phyloP scores from a whole-genome alignment of 176 grass and related monocot species.

The Ananas comosus region DNA sequence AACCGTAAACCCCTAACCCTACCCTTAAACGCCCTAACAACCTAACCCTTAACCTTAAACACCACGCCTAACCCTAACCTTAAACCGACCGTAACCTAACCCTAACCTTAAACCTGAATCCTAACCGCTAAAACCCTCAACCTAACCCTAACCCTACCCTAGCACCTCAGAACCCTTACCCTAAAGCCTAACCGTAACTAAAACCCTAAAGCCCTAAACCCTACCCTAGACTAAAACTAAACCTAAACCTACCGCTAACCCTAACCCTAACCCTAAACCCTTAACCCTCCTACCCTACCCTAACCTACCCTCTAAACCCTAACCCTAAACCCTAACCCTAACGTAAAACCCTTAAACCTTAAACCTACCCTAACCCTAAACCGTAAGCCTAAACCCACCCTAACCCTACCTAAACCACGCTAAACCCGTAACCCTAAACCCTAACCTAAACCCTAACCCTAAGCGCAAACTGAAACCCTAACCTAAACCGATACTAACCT shows the following conservation, averaged over 20 bases:
- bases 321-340: constrained; percentile 9
- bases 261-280: constrained; percentile 9
- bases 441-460: constrained; percentile 19
- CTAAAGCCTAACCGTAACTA: neutral
- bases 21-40: neutral
- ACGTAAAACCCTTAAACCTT: neutral
- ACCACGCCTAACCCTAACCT: too few species aligned
- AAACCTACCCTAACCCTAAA: constrained; percentile 7
- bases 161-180: neutral
- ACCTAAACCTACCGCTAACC: too few species aligned
- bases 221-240: too few species aligned
- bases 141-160: constrained; percentile 2
- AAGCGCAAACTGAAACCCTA: too few species aligned
- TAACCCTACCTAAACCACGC: too few species aligned
- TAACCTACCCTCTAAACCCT: constrained; percentile 10
- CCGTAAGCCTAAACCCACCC: neutral
- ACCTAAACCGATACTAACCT: too few species aligned
- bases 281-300: too few species aligned
- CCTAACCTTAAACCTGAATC: constrained; percentile 4
- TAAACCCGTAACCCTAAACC: neutral
- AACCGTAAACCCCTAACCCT: constrained; percentile 9
- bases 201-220: constrained; percentile 4
- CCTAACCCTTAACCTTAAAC: constrained; percentile 9
- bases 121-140: neutral
- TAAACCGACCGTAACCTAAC: too few species aligned